Evolutionary conservation across 345 rosid species (phyloP).

Genomic region (Eucalyptus cloeziana): DNA sequence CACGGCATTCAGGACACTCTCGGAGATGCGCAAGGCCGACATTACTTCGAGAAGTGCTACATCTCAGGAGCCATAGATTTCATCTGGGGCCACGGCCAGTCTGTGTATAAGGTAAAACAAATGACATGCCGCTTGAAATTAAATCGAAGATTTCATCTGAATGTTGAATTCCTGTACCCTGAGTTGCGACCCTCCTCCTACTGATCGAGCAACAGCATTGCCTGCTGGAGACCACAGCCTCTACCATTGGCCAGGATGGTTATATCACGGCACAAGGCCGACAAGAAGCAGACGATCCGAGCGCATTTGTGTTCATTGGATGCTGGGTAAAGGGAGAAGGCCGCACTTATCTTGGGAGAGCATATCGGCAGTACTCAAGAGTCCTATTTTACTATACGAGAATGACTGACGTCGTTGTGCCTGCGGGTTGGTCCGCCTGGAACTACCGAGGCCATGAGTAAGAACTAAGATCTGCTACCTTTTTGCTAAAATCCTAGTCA

Average conservation of each 20-base stretch:
- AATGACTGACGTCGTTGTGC: not conserved
- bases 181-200: not conserved
- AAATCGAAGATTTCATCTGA: not conserved
- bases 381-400: conserved; percentile 3
- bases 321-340: conserved; percentile 2
- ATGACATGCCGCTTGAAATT: not conserved
- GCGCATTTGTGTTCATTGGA: conserved; percentile 13
- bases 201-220: not conserved
- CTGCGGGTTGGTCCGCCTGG: conserved; percentile 27
- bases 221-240: not conserved
- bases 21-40: not conserved
- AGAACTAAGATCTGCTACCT: not conserved
- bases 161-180: not conserved
- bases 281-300: not conserved
- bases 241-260: not conserved
- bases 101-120: not conserved
- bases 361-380: conserved; percentile 13
- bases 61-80: not conserved
- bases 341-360: conserved; percentile 17
- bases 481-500: not conserved
- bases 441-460: not conserved
- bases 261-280: conserved; percentile 25
- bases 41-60: not conserved
- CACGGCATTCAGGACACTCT: not conserved
- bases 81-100: not conserved